Conservation (phyloP, 208 protist genomes). For the Trypanosoma boissoni region DNA sequence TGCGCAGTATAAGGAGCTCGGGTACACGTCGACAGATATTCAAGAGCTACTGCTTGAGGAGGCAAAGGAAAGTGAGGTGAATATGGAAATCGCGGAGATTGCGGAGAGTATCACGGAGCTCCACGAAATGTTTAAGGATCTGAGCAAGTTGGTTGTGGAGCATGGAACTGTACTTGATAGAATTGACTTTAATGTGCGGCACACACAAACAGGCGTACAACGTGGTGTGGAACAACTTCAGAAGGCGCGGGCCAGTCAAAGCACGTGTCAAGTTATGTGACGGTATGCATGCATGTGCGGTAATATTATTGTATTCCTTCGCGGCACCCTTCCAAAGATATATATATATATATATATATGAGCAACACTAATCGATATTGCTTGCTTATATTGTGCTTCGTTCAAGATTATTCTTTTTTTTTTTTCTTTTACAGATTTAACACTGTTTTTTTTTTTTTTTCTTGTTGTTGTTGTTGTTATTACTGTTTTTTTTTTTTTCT, state of each 20-base stretch:
- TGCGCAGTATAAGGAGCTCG: constrained; percentile 68
- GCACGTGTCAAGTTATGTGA: constrained; percentile 58
- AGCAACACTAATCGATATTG: too few relatives aligned
- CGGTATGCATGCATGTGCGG: not conserved
- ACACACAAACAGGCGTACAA: constrained; percentile 42
- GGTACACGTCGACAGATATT: constrained; percentile 79
- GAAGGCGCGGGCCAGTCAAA: constrained; percentile 78
- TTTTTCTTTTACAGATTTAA: too few relatives aligned
- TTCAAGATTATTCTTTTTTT: too few relatives aligned
- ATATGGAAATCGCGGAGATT: constrained; percentile 78
- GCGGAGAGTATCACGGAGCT: constrained; percentile 82
- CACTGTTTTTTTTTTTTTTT: too few relatives aligned
- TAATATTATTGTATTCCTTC: not conserved
- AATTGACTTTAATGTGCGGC: constrained; percentile 90
- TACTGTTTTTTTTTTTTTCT: constrained; percentile 9
- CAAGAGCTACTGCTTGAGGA: constrained; percentile 70
- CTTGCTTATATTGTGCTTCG: too few relatives aligned
- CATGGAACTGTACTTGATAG: constrained; percentile 91
- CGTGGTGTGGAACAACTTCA: constrained; percentile 70
- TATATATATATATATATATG: constrained; percentile 16
- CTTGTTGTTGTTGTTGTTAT: too few relatives aligned
- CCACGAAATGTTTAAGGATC: constrained; percentile 79
- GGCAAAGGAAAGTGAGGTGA: constrained; percentile 47
- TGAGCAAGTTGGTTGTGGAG: constrained; percentile 72
- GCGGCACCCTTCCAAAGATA: not conserved